Evolutionary conservation across 352 stramenopile genomes (phyloP).

Genomic region (Globisporangium barbulae): DNA sequence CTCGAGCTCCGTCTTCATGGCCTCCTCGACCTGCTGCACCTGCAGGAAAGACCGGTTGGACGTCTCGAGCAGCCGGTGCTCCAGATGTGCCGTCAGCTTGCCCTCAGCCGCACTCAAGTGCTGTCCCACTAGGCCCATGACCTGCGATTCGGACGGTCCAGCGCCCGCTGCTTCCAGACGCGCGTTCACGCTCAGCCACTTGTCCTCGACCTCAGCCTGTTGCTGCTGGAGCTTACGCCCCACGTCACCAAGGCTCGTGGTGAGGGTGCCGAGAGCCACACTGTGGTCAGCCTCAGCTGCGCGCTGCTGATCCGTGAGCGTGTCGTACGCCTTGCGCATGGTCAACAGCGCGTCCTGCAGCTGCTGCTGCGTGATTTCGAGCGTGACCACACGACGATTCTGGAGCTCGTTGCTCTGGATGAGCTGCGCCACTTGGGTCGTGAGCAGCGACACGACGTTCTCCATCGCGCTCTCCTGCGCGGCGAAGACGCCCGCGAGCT

Average conservation of each 20-base stretch:
- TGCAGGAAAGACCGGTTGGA: slow-evolving; percentile 27
- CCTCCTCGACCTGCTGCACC: slow-evolving; percentile 37
- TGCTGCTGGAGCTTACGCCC: slow-evolving; percentile 20
- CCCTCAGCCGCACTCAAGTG: slow-evolving; percentile 27
- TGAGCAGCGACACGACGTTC: slow-evolving; percentile 48
- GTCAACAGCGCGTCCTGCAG: slow-evolving; percentile 22
- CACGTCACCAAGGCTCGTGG: neutral
- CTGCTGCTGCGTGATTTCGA: slow-evolving; percentile 33
- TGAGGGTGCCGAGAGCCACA: slow-evolving; percentile 7
- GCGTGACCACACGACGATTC: slow-evolving; percentile 24
- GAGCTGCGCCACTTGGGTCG: slow-evolving; percentile 50
- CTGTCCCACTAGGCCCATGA: slow-evolving; percentile 20
- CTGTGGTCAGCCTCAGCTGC: neutral
- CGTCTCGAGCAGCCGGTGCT: slow-evolving; percentile 27
- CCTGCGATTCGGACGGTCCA: slow-evolving; percentile 22
- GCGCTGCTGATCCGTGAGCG: slow-evolving; percentile 11
- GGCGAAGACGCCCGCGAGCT: slow-evolving; percentile 55
- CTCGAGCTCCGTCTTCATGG: slow-evolving; percentile 42
- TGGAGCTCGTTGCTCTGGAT: slow-evolving; percentile 34
- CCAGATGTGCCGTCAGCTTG: slow-evolving; percentile 28
- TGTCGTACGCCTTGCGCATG: slow-evolving; percentile 25
- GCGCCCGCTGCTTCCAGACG: slow-evolving; percentile 15
- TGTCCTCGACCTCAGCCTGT: slow-evolving; percentile 11
- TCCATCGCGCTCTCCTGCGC: slow-evolving; percentile 58
- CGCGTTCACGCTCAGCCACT: slow-evolving; percentile 7